These are phyloP conservation scores for Sarocladium strictum DNA, from an alignment of 2,329 filamentous ascomycete genomes.

Conservation along the genomic window DNA sequence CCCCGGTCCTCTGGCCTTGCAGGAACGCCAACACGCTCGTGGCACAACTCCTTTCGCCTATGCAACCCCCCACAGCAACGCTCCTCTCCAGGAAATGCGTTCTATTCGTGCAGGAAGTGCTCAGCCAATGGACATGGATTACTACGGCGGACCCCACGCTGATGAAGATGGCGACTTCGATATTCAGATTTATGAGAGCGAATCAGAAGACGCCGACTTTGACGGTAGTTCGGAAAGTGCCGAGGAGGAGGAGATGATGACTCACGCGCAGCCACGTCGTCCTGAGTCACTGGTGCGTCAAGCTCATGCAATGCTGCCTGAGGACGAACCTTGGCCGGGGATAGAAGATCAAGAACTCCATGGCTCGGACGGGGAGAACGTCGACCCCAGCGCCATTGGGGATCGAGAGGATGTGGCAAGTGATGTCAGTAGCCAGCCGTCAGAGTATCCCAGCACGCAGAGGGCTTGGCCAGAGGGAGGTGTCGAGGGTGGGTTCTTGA, in stretches of 20 bases:
- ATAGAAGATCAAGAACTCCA: slow-evolving; percentile 42
- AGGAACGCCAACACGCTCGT: slow-evolving; percentile 29
- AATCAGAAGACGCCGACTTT: slow-evolving; percentile 26
- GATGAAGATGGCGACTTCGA: slow-evolving; percentile 27
- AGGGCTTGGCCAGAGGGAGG: slow-evolving; percentile 29
- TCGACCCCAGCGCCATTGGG: slow-evolving; percentile 33
- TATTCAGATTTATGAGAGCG: slow-evolving; percentile 30
- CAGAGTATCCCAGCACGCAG: slow-evolving; percentile 50
- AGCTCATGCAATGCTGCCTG: slow-evolving; percentile 26
- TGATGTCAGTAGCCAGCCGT: slow-evolving; percentile 44
- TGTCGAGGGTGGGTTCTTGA: slow-evolving; percentile 26
- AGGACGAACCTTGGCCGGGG: slow-evolving; percentile 52
- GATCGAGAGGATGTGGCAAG: slow-evolving; percentile 24
- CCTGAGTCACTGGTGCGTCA: slow-evolving; percentile 21
- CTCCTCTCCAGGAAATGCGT: slow-evolving; percentile 38
- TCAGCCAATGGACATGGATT: slow-evolving; percentile 20
- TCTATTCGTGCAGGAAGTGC: slow-evolving; percentile 22
- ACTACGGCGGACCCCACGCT: slow-evolving; percentile 30
- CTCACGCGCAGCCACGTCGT: slow-evolving; percentile 18
- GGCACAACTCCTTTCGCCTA: slow-evolving; percentile 61
- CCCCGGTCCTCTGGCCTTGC: slow-evolving; percentile 29
- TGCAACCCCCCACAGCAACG: slow-evolving; percentile 67
- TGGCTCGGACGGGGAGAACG: slow-evolving; percentile 45
- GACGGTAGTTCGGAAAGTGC: slow-evolving; percentile 21
- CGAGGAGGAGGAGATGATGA: slow-evolving; percentile 17